Evolutionary conservation across 495 filamentous ascomycete genomes (phyloP), one percentile per base, ranked within the genome.

Genomic region (Echria macrotheca): DNA sequence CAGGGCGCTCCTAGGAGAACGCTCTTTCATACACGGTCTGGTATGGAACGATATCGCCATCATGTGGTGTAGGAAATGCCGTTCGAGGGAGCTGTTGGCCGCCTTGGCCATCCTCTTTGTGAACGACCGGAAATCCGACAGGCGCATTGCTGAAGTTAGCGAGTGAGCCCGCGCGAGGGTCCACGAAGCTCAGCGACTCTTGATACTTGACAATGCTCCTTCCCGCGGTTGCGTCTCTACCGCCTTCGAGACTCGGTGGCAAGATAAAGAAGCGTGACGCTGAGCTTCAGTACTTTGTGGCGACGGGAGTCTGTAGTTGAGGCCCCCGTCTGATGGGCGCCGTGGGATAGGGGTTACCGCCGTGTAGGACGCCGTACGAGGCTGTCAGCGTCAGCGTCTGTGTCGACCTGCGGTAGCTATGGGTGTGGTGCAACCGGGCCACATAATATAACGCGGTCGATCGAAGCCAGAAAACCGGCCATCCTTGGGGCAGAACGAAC

Each of bases 181-280:
- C 36, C 36, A 38, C n/a, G 36, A 38, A 38, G 36, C 36, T 38
- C 17, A 17, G 36, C 36, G 12, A 38, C 17, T 18, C 36, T 38
- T 18, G 36, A 38, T 18, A 38, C 36, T 38, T 38, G 36, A 38
- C 36, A 38, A 38, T 38, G 36, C 36, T 12, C 36, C 36, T 2
- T 38, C 36, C 36, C 36, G 36, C 12, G 36, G 12, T 17, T 37
- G 14, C 33, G 33, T 37, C 33, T 17, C 33, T 37, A 17, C 33
- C 33, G 33, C 33, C 36, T 38, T 38, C 36, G 36, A 38, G 36
- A 38, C 36, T 38, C 17, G 17, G 36, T 38, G 36, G 36, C 36
- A 38, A 38, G n/a, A 15, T 17, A 38, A 38, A 38, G 36, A 38
- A 38, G 36, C 36, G 36, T 18, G 36, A 38, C 36, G 12, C 36